Percentiles rank a stretch among this genome's conserved stretches.
Evolutionary conservation across 768 basidiomycete species (phyloP).

Genomic region (Rhodotorula taiwanensis): DNA sequence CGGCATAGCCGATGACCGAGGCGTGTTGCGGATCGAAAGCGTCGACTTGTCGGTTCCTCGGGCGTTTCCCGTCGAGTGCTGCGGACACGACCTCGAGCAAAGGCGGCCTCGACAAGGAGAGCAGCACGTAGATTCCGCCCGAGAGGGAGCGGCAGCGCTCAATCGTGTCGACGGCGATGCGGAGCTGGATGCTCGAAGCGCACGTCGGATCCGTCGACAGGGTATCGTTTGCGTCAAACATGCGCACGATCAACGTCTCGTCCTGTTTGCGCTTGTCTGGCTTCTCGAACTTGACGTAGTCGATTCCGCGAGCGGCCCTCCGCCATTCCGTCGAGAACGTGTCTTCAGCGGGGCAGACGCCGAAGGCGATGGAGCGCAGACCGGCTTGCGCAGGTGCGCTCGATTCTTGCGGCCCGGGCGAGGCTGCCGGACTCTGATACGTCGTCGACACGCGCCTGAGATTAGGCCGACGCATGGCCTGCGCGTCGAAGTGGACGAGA

Average conservation of each 20-base stretch:
- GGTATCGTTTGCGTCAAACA: conserved; percentile 13
- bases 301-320: not conserved
- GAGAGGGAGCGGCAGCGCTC: not conserved
- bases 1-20: not conserved
- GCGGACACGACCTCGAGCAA: not conserved
- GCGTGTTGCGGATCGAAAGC: not conserved
- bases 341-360: not conserved
- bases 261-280: not conserved
- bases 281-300: not conserved
- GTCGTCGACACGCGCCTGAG: not conserved
- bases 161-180: not conserved
- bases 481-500: not conserved
- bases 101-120: not conserved
- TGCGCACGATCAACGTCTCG: not conserved
- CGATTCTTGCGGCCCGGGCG: not conserved
- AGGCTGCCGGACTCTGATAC: not conserved
- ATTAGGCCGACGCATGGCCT: not conserved
- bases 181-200: not conserved
- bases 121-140: not conserved
- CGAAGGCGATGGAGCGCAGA: conserved; percentile 5
- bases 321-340: conserved; percentile 6
- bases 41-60: not conserved
- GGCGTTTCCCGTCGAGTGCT: not conserved
- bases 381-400: not conserved
- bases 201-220: not conserved